Evolutionary conservation across 768 basidiomycete genomes (phyloP).

Genomic region (Suillus subalutaceus): DNA sequence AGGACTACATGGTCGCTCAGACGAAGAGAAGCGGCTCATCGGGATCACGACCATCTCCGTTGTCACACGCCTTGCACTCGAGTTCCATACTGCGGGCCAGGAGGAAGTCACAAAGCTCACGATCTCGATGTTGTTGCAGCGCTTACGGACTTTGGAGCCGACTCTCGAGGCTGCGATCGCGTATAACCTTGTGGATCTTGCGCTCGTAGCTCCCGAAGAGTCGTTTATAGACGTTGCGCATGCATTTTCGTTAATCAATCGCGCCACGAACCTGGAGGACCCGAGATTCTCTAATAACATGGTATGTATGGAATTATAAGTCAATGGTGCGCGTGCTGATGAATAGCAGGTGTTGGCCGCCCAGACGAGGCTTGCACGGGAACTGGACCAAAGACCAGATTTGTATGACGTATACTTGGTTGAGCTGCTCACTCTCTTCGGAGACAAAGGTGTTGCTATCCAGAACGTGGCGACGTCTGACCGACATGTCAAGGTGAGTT

Average conservation of each 20-base stretch:
- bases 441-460: slow-evolving; percentile 89
- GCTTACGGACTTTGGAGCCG: slow-evolving; percentile 82
- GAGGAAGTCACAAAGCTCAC: slow-evolving; percentile 91
- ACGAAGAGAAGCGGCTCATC: slow-evolving; percentile 83
- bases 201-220: slow-evolving; percentile 72
- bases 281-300: slow-evolving; percentile 89
- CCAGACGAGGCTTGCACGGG: slow-evolving; percentile 86
- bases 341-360: slow-evolving; percentile 75
- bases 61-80: slow-evolving; percentile 84
- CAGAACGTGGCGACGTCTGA: slow-evolving; percentile 77
- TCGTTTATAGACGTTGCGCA: slow-evolving; percentile 84
- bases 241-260: slow-evolving; percentile 82
- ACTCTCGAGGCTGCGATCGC: slow-evolving; percentile 91
- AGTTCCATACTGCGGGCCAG: slow-evolving; percentile 57
- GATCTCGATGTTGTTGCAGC: slow-evolving; percentile 90
- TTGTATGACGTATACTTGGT: slow-evolving; percentile 77
- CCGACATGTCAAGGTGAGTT: slow-evolving; percentile 63
- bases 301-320: slow-evolving; percentile 42
- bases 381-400: slow-evolving; percentile 72
- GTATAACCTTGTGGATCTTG: slow-evolving; percentile 89
- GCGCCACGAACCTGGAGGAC: slow-evolving; percentile 87
- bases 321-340: neutral
- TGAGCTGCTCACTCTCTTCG: slow-evolving; percentile 85
- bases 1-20: slow-evolving; percentile 68
- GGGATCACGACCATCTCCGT: slow-evolving; percentile 92